Conservation (phyloP, 306 rosid species). For the Nissolia schottii region DNA sequence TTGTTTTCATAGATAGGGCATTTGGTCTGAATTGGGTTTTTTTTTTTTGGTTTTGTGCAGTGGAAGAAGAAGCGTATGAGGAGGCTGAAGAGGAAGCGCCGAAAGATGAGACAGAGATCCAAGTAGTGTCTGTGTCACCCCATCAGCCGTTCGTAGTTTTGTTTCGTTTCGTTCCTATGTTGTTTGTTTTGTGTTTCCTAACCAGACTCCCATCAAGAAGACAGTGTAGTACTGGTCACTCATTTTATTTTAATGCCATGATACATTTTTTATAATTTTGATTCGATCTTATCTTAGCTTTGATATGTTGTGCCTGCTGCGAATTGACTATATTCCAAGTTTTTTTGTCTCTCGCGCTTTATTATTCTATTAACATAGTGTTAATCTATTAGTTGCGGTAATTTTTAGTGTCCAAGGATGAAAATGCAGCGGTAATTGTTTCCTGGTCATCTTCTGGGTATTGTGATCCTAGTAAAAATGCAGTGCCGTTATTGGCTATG, state of each 20-base stretch:
- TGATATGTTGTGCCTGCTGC: not conserved
- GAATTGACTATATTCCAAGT: not conserved
- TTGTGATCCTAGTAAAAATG: not conserved
- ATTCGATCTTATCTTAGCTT: not conserved
- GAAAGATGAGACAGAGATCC: slow-evolving; percentile 96
- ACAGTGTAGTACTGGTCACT: slow-evolving; percentile 5
- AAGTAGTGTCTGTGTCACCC: slow-evolving; percentile 41
- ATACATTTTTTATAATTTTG: not conserved
- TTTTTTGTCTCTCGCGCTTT: not conserved
- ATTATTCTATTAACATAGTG: not conserved
- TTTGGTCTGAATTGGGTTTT: not conserved
- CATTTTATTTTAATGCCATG: slow-evolving; percentile 13
- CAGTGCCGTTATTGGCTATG: not conserved
- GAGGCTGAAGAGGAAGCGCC: slow-evolving; percentile 90
- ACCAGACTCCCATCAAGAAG: not conserved
- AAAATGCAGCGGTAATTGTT: not conserved
- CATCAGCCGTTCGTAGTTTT: slow-evolving; percentile 16
- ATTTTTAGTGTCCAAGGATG: too few relatives aligned
- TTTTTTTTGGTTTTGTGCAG: slow-evolving; percentile 13
- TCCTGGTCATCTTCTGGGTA: not conserved
- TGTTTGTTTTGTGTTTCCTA: not conserved
- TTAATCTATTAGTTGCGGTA: not conserved
- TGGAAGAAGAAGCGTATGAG: slow-evolving; percentile 99
- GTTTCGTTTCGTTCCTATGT: not conserved
- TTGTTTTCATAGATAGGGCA: not conserved